A percentile compares a stretch with the other conserved stretches of the same genome.
These are phyloP conservation scores for Graphiopsis chlorocephala DNA, from an alignment of 2,329 filamentous ascomycete genomes.

Conservation along the genomic window DNA sequence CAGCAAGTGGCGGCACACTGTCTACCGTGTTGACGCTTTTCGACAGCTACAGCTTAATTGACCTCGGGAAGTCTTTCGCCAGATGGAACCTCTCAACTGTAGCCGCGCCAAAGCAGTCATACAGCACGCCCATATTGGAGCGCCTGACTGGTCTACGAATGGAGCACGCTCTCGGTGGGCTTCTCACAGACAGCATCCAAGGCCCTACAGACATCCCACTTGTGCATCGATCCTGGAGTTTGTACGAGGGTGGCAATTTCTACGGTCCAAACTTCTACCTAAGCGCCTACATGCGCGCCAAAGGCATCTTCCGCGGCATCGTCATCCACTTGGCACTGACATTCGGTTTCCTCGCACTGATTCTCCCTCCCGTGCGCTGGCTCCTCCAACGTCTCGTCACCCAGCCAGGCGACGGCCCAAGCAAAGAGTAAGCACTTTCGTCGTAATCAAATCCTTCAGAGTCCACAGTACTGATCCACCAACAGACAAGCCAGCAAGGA, in stretches of 20 bases:
- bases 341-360: constrained; percentile 46
- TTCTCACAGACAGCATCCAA: constrained; percentile 54
- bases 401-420: constrained; percentile 51
- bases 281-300: constrained; percentile 54
- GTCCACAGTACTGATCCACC: constrained; percentile 5
- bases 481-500: constrained; percentile 57
- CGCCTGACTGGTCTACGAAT: constrained; percentile 51
- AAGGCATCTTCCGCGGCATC: constrained; percentile 48
- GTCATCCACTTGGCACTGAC: constrained; percentile 50
- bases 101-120: constrained; percentile 32
- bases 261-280: constrained; percentile 60
- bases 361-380: constrained; percentile 54
- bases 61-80: constrained; percentile 47
- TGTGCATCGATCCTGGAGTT: constrained; percentile 59
- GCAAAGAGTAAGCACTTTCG: constrained; percentile 38
- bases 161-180: constrained; percentile 54
- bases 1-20: constrained; percentile 58
- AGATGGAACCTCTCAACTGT: constrained; percentile 53
- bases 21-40: constrained; percentile 62
- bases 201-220: constrained; percentile 55
- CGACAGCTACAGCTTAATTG: constrained; percentile 45
- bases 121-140: constrained; percentile 36
- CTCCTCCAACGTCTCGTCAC: constrained; percentile 47
- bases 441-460: constrained; percentile 29
- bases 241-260: constrained; percentile 50